Base-by-base conservation (phyloP, 345 rosid species). In the Anastatica hierochuntica region DNA sequence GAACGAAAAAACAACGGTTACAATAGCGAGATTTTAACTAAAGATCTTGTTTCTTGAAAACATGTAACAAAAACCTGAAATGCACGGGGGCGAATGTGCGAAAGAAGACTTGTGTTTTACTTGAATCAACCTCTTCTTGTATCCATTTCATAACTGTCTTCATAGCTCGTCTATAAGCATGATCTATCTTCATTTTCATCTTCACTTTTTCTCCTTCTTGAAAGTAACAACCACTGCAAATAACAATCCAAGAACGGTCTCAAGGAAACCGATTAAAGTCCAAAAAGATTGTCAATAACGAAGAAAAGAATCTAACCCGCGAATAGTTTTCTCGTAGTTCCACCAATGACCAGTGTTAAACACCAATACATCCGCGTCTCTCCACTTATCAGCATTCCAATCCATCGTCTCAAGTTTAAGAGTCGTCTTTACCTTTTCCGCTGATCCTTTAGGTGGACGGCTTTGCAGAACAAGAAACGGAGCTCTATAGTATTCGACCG, bases 301-400 rank as follows among this genome's bases (percentile, higher is more conserved):
- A 49, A 36, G 42, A 36, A 60, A 46, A 60, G 56, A 19, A 14
- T 16, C 55, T 72, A 75, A 92, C 98, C 82, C 81, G 75, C 90
- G 79, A 24, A 78, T 66, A 18, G 98, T 92, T 79, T 92, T 92
- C 80, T 84, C 96, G 2, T 81, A 69, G 65, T 84, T 88, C 96
- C 96, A 88, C 98, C 96, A 92, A 44, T 92, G 96, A 58, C 98
- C 98, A 0, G 84, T 80, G 71, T 92, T 92, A 62, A 92, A 71
- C 56, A 92, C 75, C 49, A 92, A 64, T 29, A 88, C 49, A 70
- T 88, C 98, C 0, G 98, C 84, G 18, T 76, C 77, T 60, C 31
- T 81, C 98, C 98, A 92, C 60, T 71, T 83, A 30, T 30, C 35
- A 1, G 78, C 74, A 36, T 42, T 76, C 95, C 96, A 88, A 53